Conservation (phyloP, 2,329 filamentous ascomycete genomes). For the Penicillium sp. region DNA sequence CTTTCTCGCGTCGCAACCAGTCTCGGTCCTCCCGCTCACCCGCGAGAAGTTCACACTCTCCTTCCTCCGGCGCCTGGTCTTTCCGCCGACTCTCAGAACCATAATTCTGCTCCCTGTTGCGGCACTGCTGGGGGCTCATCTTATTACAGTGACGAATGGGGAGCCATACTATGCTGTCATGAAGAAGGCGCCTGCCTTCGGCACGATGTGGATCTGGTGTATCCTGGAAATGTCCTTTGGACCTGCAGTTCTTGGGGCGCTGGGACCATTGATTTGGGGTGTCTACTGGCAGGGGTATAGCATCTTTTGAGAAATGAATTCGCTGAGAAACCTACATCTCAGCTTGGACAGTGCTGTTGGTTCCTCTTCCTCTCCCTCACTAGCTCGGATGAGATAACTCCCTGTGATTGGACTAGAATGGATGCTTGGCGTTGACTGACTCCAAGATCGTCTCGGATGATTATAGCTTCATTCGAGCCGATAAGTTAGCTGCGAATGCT, state of each 20-base stretch:
- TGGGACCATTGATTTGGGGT: constrained; percentile 54
- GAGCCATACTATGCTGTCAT: constrained; percentile 83
- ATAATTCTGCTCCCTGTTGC: constrained; percentile 38
- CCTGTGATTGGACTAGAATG: no score
- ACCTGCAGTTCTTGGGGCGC: constrained; percentile 61
- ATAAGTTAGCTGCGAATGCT: no score
- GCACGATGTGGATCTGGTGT: constrained; percentile 90
- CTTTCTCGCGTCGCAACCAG: constrained; percentile 12
- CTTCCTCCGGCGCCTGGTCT: constrained; percentile 33
- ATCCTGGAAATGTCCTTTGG: constrained; percentile 80
- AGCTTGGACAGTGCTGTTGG: not conserved
- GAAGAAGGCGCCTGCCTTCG: constrained; percentile 87
- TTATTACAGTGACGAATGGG: constrained; percentile 79
- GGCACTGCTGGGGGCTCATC: constrained; percentile 66
- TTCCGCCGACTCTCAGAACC: constrained; percentile 38
- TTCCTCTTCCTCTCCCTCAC: no score
- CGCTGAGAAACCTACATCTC: not conserved
- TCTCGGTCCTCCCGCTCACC: constrained; percentile 31
- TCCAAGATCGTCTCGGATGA: no score
- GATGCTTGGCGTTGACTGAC: no score
- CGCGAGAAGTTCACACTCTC: constrained; percentile 28
- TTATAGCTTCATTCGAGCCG: no score
- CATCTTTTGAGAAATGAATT: constrained; percentile 32
- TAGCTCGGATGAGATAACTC: no score
- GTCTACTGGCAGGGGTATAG: constrained; percentile 58